Base-by-base conservation (phyloP, 495 filamentous ascomycete genomes). In the Emericellopsis terricola region DNA sequence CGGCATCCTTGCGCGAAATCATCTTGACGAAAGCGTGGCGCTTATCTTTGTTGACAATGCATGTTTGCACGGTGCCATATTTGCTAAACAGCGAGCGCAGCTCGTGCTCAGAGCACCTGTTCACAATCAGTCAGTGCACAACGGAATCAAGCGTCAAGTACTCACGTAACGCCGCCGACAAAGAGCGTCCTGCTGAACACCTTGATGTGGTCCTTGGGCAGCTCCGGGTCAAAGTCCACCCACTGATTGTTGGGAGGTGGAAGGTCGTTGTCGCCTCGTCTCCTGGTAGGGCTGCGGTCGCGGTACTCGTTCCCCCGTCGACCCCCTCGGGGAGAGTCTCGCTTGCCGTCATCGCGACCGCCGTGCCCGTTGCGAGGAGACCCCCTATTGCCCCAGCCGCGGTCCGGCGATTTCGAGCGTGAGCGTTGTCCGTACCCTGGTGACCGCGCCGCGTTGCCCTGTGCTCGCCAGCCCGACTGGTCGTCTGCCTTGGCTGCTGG, bases 11-110 rank as follows among this genome's bases (percentile, higher is more conserved):
- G 16, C 91, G 84, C 36, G 68, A 81, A 38, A 85, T 68, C 89
- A 99, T 96, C 55, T 99, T 99, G 41, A 99, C 86, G 47, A 99
- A 99, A 9, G 89, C 89, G 56, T 96, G 91, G 15, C 89, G 79
- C 56, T 94, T 96, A 43, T 96, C 91, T 38, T 78, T 76, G 56
- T 96, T 93, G 46, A 94, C 87, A 40, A 99, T 99, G 53, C 85
- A 94, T 8, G 85, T 92, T 47, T 99, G 89, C 1, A 99, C 91
- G 29, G 73, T 53, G 30, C 89, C 89, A 47, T 73, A 93, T 15
- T 69, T 70, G 44, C 60, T 56, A 47, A 99, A 94, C 18, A 85
- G 70, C 17, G 56, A 60, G 15, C 81, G 71, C 31, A 99, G 61
- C 42, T 92, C 82, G 13, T 65, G 58, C 50, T 99, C 89, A 8